These are phyloP conservation scores for Curvularia sp. DNA, from an alignment of 2,329 filamentous ascomycete species.

Conservation along the genomic window DNA sequence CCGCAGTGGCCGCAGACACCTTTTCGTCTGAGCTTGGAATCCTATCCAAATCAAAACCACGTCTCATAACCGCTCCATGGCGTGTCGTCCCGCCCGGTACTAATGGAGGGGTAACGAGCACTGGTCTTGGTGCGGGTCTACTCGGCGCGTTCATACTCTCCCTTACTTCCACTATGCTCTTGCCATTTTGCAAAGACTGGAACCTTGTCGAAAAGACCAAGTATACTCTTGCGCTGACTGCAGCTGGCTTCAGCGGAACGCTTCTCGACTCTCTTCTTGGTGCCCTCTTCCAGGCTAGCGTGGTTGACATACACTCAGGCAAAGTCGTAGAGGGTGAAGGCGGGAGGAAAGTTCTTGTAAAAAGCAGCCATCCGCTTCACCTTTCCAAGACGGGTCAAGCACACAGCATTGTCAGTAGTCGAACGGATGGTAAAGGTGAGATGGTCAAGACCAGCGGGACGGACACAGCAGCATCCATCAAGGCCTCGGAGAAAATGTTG, in stretches of 20 bases:
- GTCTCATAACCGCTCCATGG: constrained; percentile 84
- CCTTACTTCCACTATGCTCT: constrained; percentile 68
- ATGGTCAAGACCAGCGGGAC: constrained; percentile 45
- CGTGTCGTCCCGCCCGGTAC: constrained; percentile 86
- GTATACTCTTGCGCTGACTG: constrained; percentile 64
- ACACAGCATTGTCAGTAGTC: constrained; percentile 52
- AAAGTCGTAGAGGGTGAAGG: constrained; percentile 90
- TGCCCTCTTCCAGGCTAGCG: constrained; percentile 82
- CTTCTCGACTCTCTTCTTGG: constrained; percentile 88
- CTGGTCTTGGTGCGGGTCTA: constrained; percentile 76
- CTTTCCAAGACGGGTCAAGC: constrained; percentile 38
- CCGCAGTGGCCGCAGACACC: constrained; percentile 89
- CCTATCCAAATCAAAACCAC: constrained; percentile 74
- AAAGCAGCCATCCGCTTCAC: constrained; percentile 41
- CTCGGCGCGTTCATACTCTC: constrained; percentile 75
- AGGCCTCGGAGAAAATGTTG: constrained; percentile 44
- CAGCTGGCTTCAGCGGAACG: constrained; percentile 80
- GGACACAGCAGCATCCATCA: constrained; percentile 24
- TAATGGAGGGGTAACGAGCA: constrained; percentile 85
- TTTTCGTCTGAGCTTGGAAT: constrained; percentile 97
- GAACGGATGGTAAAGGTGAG: constrained; percentile 48
- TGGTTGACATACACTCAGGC: constrained; percentile 80
- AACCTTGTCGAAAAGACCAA: constrained; percentile 28
- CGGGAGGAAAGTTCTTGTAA: constrained; percentile 63
- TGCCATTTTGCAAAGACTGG: constrained; percentile 69